phyloP scores from a whole-genome alignment of 306 rosid species.

The Gynostemma pentaphyllum region DNA sequence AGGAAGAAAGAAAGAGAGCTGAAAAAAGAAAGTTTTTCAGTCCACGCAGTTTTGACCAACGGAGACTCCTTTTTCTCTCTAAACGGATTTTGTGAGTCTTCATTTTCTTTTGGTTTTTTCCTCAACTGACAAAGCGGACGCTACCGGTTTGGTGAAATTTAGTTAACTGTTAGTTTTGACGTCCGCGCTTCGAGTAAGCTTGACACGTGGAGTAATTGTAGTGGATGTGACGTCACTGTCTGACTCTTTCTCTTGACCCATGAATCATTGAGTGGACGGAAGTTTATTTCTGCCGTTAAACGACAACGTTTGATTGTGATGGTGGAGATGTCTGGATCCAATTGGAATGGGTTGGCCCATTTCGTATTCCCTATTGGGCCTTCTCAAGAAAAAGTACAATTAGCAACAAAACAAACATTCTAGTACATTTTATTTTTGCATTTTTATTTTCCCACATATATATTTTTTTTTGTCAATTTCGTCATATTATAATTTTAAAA shows the following conservation, averaged over 20 bases:
- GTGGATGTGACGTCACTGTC: slow-evolving; percentile 1
- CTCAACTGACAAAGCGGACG: slow-evolving; percentile 27
- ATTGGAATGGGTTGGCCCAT: neutral
- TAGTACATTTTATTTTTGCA: too few relatives aligned
- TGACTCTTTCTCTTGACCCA: neutral
- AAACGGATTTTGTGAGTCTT: slow-evolving; percentile 8
- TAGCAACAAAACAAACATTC: too few relatives aligned
- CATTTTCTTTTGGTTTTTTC: neutral
- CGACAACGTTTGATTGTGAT: neutral
- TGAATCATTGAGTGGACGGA: neutral
- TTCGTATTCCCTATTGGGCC: too few relatives aligned
- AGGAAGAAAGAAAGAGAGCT: neutral
- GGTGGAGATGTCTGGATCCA: neutral
- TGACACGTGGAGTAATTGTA: slow-evolving; percentile 18
- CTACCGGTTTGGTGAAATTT: slow-evolving; percentile 19
- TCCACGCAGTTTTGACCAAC: slow-evolving; percentile 18
- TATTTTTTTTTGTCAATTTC: too few relatives aligned
- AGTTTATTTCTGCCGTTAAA: neutral
- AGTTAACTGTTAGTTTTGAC: slow-evolving; percentile 31
- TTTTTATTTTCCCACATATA: too few relatives aligned
- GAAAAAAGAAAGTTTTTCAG: neutral
- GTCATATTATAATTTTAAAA: too few relatives aligned
- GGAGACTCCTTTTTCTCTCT: neutral
- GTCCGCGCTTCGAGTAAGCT: slow-evolving; percentile 16
- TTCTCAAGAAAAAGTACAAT: too few relatives aligned